Evolutionary conservation across 495 filamentous ascomycete species (phyloP), one percentile per base, ranked within the genome.

Genomic region (Penicillium longicatenatum): DNA sequence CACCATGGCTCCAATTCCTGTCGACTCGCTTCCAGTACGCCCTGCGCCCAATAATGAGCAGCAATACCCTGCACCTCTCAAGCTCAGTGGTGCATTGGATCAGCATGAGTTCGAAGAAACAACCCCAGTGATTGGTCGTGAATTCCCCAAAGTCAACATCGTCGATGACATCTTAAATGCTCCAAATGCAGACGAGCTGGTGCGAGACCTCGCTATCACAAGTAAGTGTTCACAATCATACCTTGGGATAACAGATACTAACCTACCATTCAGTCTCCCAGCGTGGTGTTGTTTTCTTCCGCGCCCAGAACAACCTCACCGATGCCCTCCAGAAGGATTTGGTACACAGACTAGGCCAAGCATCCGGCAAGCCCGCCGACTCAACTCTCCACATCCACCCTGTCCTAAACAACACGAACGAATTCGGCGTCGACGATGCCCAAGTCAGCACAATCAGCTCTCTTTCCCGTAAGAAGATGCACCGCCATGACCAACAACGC

Each of bases 241-340:
- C 45, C 17, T 22, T 49, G 9, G 21, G 16, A 4, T 22, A 22
- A 16, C 8, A 45, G 22, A 46, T n/a, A 21, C 22, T 29, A 17
- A 30, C 16, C 24, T 5, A 7, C 3, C 6, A 7, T 29, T 5
- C 29, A 90, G 87, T 90, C 62, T 89, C 87, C 16, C 80, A 84
- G 58, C 82, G 88, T 5, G 86, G 86, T 24, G 88, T 91, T 0
- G 87, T 91, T 43, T 89, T 89, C 75, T 89, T 91, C 74, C 82
- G 87, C 22, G 75, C 78, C 35, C 88, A 90, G 56, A 77, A 86
- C 63, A 78, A 78, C 60, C 68, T 87, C 21, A 80, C 73, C 53
- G 82, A 86, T 64, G 78, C 84, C 6, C 69, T 83, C 11, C 82
- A 86, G 61, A 91, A 89, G 67, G 71, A 85, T 57, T 75, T 90